Evolutionary conservation across 352 stramenopile species (phyloP).

Genomic region (Plasmopara viticola): DNA sequence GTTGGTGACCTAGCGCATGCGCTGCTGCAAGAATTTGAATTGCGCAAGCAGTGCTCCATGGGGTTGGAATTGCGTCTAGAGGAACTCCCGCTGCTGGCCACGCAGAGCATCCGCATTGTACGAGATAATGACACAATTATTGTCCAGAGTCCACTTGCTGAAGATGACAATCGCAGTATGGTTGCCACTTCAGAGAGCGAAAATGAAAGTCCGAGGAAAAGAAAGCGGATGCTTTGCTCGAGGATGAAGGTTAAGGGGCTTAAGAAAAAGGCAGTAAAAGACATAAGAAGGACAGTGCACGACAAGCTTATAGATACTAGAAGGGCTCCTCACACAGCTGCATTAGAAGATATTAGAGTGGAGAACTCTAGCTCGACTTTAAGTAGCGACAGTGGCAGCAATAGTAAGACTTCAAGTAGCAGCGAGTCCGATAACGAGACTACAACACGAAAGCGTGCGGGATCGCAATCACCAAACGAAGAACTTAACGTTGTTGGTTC

Average conservation of each 20-base stretch:
- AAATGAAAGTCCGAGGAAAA: slow-evolving; percentile 1
- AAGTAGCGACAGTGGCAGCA: slow-evolving; percentile 11
- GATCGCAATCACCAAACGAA: background rate
- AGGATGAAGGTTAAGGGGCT: slow-evolving; percentile 10
- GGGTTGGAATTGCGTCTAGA: slow-evolving; percentile 57
- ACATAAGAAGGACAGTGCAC: slow-evolving; percentile 5
- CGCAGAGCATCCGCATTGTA: slow-evolving; percentile 47
- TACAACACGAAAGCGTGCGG: slow-evolving; percentile 7
- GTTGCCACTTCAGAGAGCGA: slow-evolving; percentile 10
- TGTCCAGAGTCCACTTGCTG: slow-evolving; percentile 34
- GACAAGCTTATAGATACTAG: background rate
- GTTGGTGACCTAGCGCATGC: slow-evolving; percentile 58
- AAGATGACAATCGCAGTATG: background rate
- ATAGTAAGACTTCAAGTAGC: slow-evolving; percentile 8
- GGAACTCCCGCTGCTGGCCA: slow-evolving; percentile 49
- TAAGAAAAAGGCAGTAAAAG: slow-evolving; percentile 10
- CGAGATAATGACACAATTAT: slow-evolving; percentile 56
- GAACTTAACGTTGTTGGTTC: background rate
- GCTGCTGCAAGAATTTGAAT: slow-evolving; percentile 51
- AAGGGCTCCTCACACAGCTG: slow-evolving; percentile 1
- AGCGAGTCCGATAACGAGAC: slow-evolving; percentile 12
- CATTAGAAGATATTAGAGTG: slow-evolving; percentile 2
- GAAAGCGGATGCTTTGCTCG: slow-evolving; percentile 11
- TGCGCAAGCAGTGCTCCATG: slow-evolving; percentile 33
- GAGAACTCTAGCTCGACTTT: slow-evolving; percentile 13